These are phyloP conservation scores for Lagenaria siceraria DNA, from an alignment of 306 rosid genomes.

Conservation along the genomic window DNA sequence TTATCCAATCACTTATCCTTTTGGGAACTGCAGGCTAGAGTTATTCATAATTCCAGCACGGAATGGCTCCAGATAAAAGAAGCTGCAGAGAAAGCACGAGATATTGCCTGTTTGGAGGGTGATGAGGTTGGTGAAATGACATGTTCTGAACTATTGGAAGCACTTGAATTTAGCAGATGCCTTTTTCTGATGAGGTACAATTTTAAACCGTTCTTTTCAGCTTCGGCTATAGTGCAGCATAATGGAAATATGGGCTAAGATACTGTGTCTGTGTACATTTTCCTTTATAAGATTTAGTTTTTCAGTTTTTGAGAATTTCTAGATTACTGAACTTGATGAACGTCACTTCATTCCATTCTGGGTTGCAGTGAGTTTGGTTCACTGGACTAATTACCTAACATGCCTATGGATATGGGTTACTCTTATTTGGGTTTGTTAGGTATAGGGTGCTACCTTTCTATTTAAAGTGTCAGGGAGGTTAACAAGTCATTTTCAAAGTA, in stretches of 20 bases:
- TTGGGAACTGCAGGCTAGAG: conserved; percentile 60
- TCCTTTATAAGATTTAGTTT: neutral
- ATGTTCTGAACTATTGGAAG: conserved; percentile 88
- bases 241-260: neutral
- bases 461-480: neutral
- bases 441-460: neutral
- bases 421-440: neutral
- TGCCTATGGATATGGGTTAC: neutral
- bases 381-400: neutral
- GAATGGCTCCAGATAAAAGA: conserved; percentile 94
- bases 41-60: conserved; percentile 58
- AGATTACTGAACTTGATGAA: neutral
- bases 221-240: neutral
- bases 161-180: conserved; percentile 93
- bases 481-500: neutral
- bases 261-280: neutral
- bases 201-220: conserved; percentile 7
- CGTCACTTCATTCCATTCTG: neutral
- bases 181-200: conserved; percentile 69
- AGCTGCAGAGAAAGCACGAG: conserved; percentile 84
- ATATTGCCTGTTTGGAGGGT: conserved; percentile 47
- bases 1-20: neutral
- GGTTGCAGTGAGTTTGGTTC: neutral
- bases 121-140: conserved; percentile 80
- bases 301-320: neutral